Conservation (phyloP, 1,139 yeast genomes). For the Suhomyces yuchorum region DNA sequence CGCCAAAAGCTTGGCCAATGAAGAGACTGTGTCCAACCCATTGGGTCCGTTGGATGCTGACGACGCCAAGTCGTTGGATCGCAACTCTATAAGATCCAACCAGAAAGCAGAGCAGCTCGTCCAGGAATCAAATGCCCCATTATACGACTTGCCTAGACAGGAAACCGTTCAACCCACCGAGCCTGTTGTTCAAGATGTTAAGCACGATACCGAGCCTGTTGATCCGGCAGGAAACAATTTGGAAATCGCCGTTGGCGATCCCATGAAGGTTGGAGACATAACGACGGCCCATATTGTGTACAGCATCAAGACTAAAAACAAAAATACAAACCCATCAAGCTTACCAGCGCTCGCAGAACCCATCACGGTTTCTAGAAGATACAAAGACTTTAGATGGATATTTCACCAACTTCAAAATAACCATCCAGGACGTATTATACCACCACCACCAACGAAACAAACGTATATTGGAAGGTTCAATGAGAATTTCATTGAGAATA, state of each 20-base stretch:
- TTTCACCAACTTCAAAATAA: conserved; percentile 84
- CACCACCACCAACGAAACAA: conserved; percentile 97
- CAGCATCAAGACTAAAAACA: conserved; percentile 63
- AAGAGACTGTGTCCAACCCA: conserved; percentile 20
- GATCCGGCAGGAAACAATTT: conserved; percentile 31
- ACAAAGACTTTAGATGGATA: conserved; percentile 83
- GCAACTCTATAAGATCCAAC: conserved; percentile 19
- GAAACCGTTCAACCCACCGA: conserved; percentile 13
- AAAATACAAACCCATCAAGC: conserved; percentile 26
- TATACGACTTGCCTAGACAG: conserved; percentile 42
- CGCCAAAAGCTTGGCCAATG: conserved; percentile 8
- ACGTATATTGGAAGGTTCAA: conserved; percentile 82
- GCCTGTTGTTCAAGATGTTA: not conserved
- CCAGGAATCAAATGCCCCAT: conserved; percentile 46
- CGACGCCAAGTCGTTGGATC: conserved; percentile 19
- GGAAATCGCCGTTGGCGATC: conserved; percentile 82
- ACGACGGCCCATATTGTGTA: conserved; percentile 89
- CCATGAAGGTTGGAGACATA: conserved; percentile 87
- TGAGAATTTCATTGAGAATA: conserved; percentile 82
- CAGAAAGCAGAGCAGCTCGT: conserved; percentile 26
- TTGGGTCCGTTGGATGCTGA: conserved; percentile 43
- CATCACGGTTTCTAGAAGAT: conserved; percentile 68
- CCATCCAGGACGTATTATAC: conserved; percentile 88
- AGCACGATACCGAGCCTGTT: conserved; percentile 10
- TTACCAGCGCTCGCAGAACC: conserved; percentile 29